Evolutionary conservation across 768 basidiomycete genomes (phyloP).

Genomic region (Leccinellum rugosiceps): DNA sequence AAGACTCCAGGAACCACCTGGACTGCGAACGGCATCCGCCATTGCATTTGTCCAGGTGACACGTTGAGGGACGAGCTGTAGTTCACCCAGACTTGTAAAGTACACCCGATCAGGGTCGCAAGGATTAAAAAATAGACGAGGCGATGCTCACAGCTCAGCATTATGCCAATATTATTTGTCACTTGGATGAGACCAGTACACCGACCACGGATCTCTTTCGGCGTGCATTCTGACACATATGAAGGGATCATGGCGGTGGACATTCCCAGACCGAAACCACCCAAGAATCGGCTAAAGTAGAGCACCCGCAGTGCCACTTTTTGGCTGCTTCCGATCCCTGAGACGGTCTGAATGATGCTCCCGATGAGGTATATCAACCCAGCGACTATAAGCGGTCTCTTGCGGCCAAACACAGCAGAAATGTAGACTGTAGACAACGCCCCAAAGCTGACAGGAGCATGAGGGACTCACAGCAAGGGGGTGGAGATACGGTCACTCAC

Average conservation of each 20-base stretch:
- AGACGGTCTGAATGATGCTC: slow-evolving; percentile 43
- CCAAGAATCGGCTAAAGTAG: slow-evolving; percentile 52
- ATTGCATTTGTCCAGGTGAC: slow-evolving; percentile 40
- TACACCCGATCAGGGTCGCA: too few relatives aligned
- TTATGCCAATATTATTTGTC: slow-evolving; percentile 30
- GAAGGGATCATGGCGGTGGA: slow-evolving; percentile 47
- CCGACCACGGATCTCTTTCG: slow-evolving; percentile 46
- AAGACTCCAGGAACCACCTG: slow-evolving; percentile 53
- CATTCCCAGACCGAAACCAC: slow-evolving; percentile 61
- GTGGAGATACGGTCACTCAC: slow-evolving; percentile 29
- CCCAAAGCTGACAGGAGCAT: slow-evolving; percentile 35
- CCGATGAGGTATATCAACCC: slow-evolving; percentile 48
- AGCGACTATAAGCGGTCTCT: slow-evolving; percentile 41
- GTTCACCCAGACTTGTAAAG: slow-evolving; percentile 45
- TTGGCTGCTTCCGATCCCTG: slow-evolving; percentile 39
- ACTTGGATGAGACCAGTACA: slow-evolving; percentile 45
- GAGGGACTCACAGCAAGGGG: neutral
- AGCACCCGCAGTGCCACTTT: slow-evolving; percentile 36
- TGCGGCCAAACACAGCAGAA: slow-evolving; percentile 44
- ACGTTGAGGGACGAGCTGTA: slow-evolving; percentile 39
- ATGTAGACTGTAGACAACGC: slow-evolving; percentile 40
- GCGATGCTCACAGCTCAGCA: slow-evolving; percentile 32
- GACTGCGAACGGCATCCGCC: slow-evolving; percentile 52
- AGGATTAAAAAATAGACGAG: too few relatives aligned
- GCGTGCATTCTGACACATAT: slow-evolving; percentile 51